Evolutionary conservation across 2,329 filamentous ascomycete genomes (phyloP).

Genomic region (Talaromyces sp.): DNA sequence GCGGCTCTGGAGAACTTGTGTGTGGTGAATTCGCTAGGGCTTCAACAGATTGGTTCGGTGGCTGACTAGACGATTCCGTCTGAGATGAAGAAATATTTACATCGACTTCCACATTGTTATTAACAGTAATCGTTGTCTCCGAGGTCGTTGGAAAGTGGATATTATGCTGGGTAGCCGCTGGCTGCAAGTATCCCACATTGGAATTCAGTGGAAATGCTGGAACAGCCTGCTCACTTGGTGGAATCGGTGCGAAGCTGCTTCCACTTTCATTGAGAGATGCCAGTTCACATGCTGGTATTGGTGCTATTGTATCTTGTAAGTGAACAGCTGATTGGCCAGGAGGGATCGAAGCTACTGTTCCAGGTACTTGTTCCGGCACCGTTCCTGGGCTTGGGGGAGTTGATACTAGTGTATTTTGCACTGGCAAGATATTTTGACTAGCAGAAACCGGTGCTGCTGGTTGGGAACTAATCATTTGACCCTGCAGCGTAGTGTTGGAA

Average conservation of each 20-base stretch:
- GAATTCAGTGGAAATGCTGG: neutral
- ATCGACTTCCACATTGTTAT: neutral
- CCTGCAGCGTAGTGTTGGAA: neutral
- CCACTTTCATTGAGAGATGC: neutral
- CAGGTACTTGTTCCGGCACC: neutral
- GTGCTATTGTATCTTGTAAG: neutral
- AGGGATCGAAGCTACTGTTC: neutral
- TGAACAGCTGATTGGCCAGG: neutral
- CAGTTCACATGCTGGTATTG: constrained; percentile 3
- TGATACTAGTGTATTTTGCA: neutral
- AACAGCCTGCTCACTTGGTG: neutral
- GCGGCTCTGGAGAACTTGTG: neutral
- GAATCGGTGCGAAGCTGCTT: neutral
- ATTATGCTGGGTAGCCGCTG: neutral
- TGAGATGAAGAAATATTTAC: neutral
- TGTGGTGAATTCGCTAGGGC: neutral
- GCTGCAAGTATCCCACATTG: neutral
- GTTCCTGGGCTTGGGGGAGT: neutral
- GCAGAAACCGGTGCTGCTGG: neutral
- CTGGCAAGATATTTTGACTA: neutral
- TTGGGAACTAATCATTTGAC: neutral
- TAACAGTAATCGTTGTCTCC: neutral
- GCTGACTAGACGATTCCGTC: neutral
- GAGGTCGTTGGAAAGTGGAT: neutral
- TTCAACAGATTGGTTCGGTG: neutral